Conservation (phyloP, 1,139 yeast genomes). For the Spathaspora sp. region DNA sequence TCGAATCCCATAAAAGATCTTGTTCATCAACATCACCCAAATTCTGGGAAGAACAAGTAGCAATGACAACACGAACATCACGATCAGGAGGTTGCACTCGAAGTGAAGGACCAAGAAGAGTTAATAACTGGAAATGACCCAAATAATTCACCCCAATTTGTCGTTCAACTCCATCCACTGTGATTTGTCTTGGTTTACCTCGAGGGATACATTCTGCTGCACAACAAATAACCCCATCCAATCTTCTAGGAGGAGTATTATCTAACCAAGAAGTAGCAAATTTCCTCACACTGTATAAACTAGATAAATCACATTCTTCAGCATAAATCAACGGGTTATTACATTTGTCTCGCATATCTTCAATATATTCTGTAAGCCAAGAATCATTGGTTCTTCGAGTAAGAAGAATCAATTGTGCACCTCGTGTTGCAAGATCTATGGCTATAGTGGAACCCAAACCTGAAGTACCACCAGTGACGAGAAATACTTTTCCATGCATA, state of each 20-base stretch:
- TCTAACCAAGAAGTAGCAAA: slow-evolving; percentile 96
- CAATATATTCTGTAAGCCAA: slow-evolving; percentile 80
- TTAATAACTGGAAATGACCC: slow-evolving; percentile 77
- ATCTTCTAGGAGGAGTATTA: slow-evolving; percentile 82
- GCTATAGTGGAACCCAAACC: slow-evolving; percentile 84
- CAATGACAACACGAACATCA: slow-evolving; percentile 77
- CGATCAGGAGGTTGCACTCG: slow-evolving; percentile 91
- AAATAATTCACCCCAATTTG: slow-evolving; percentile 84
- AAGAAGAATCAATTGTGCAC: slow-evolving; percentile 83
- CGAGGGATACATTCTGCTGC: slow-evolving; percentile 80
- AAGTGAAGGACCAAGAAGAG: slow-evolving; percentile 75
- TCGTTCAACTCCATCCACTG: slow-evolving; percentile 79
- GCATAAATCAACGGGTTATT: slow-evolving; percentile 78
- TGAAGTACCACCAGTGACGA: slow-evolving; percentile 80
- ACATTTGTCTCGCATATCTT: slow-evolving; percentile 70
- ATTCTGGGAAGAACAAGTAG: slow-evolving; percentile 76
- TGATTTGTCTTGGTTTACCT: slow-evolving; percentile 56
- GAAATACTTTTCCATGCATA: slow-evolving; percentile 84
- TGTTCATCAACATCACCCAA: slow-evolving; percentile 62
- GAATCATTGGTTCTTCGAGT: slow-evolving; percentile 63
- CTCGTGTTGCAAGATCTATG: slow-evolving; percentile 68
- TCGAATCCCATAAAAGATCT: slow-evolving; percentile 67
- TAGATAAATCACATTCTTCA: slow-evolving; percentile 80
- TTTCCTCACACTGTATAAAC: slow-evolving; percentile 74
- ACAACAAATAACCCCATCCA: slow-evolving; percentile 85